These are phyloP conservation scores for Clarireedia hainanense DNA, from an alignment of 2,329 filamentous ascomycete species.

Conservation along the genomic window DNA sequence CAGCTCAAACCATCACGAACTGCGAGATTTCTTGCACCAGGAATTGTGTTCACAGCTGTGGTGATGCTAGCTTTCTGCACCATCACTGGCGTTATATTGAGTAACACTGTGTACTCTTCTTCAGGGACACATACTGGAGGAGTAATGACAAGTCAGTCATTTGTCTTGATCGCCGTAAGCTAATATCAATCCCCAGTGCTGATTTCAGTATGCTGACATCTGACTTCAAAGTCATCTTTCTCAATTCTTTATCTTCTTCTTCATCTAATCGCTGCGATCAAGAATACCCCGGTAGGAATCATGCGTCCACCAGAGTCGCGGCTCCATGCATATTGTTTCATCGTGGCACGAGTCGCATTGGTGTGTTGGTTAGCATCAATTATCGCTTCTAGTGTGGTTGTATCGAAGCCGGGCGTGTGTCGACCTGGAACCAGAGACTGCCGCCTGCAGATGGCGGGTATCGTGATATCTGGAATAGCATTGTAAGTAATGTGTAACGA, in stretches of 20 bases:
- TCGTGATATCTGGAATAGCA: slow-evolving; percentile 16
- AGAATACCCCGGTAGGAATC: slow-evolving; percentile 17
- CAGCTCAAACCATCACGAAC: slow-evolving; percentile 6
- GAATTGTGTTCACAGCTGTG: slow-evolving; percentile 14
- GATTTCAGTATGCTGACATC: neutral
- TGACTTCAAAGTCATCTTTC: slow-evolving; percentile 16
- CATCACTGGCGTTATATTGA: slow-evolving; percentile 11
- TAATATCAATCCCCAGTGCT: neutral
- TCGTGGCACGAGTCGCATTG: slow-evolving; percentile 19
- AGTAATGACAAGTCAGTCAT: slow-evolving; percentile 11
- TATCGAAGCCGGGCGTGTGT: slow-evolving; percentile 15
- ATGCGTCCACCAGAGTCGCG: slow-evolving; percentile 16
- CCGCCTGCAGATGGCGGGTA: slow-evolving; percentile 13
- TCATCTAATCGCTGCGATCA: slow-evolving; percentile 14
- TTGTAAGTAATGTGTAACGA: slow-evolving; percentile 14
- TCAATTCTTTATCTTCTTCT: slow-evolving; percentile 20
- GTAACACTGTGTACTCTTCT: slow-evolving; percentile 9
- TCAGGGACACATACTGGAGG: slow-evolving; percentile 9
- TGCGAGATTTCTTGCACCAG: slow-evolving; percentile 14
- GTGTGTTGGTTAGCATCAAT: slow-evolving; percentile 19
- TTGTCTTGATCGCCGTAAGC: slow-evolving; percentile 20
- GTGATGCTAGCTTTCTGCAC: slow-evolving; percentile 9
- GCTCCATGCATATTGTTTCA: slow-evolving; percentile 20
- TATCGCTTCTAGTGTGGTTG: slow-evolving; percentile 14
- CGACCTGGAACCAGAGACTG: slow-evolving; percentile 10